Base-by-base conservation (phyloP, 371 early-diverging fungal genomes). In the Haplosporangium sp. region DNA sequence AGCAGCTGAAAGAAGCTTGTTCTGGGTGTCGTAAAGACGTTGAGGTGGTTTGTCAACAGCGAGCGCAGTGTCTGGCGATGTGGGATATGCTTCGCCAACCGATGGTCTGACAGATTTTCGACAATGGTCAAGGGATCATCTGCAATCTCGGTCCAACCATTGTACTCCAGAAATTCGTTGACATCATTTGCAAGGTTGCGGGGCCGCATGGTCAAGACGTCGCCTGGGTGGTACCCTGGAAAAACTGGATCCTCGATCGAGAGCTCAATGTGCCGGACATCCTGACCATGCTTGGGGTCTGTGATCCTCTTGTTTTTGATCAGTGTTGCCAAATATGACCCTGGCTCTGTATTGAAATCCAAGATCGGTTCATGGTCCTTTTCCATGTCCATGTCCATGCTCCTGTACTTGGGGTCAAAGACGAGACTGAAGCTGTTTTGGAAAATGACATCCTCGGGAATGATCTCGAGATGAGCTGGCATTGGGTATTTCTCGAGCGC, bases 1-100 rank as follows among this genome's bases (percentile, higher is more conserved):
- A 96, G 81, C 68, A 95, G 87, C 69, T 95, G 93, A 73, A 97
- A 96, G 82, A 97, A 96, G 41, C 94, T 95, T 29, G 95, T 86
- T 16, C 93, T 83, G 13, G 98, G 98, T 0, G 92, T 91, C 10
- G 92, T 92, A 67, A 89, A 92, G 5, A 96, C 85, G 82, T 97
- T 96, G 45, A 98, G 79, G 73, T 91, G 84, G 56, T 89, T 69
- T 6, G 87, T 84, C 57, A 95, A 86, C 12, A 96, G 82, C 40
- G 86, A 84, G 11, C 95, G 89, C 55, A 96, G 82, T 0, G 94
- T 92, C 45, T 91, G 86, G 7, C 65, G 64, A 3, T 36, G 52
- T 2, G 86, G 85, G 62, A 89, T 86, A 48, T 76, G 83, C 6
- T 75, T 46, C 9, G 89, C 87, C 37, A 88, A 38, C 13, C 59